phyloP scores from a whole-genome alignment of 2,329 filamentous ascomycete genomes.

The Pseudocercospora eumusae region DNA sequence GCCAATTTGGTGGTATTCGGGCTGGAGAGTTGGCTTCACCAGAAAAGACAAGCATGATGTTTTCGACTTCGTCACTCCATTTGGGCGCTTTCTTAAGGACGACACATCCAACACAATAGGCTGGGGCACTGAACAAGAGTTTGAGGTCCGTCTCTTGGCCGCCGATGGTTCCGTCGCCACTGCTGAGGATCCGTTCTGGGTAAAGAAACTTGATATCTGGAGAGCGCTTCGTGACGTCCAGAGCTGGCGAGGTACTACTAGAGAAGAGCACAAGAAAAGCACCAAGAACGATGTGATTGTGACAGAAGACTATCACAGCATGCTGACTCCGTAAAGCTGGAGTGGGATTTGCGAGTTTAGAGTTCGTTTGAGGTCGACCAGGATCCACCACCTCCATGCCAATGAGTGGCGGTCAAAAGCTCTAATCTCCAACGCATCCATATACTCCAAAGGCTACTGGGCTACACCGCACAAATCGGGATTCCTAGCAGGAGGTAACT shows the following conservation, averaged over 20 bases:
- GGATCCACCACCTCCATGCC: background rate
- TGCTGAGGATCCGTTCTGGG: conserved; percentile 20
- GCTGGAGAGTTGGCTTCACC: conserved; percentile 24
- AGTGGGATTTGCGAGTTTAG: conserved; percentile 2
- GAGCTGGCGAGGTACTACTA: conserved; percentile 6
- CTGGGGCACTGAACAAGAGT: conserved; percentile 25
- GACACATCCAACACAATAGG: conserved; percentile 14
- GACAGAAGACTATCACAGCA: conserved; percentile 4
- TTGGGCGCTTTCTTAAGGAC: conserved; percentile 23
- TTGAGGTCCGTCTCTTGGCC: conserved; percentile 22
- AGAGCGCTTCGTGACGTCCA: conserved; percentile 24
- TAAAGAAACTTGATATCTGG: conserved; percentile 21
- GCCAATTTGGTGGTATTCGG: conserved; percentile 24
- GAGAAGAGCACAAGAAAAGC: conserved; percentile 5
- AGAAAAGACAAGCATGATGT: conserved; percentile 25
- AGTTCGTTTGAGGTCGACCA: conserved; percentile 10
- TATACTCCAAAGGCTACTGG: background rate
- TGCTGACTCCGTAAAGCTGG: conserved; percentile 7
- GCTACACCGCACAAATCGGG: background rate
- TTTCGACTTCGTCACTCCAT: conserved; percentile 19
- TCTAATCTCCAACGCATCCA: background rate
- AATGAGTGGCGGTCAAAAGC: background rate
- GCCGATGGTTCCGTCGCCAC: conserved; percentile 18
- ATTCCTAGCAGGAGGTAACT: background rate
- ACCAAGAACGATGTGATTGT: conserved; percentile 4